Evolutionary conservation across 768 basidiomycete genomes (phyloP), one percentile per base, ranked within the genome.

Genomic region (Coprinopsis marcescibilis): DNA sequence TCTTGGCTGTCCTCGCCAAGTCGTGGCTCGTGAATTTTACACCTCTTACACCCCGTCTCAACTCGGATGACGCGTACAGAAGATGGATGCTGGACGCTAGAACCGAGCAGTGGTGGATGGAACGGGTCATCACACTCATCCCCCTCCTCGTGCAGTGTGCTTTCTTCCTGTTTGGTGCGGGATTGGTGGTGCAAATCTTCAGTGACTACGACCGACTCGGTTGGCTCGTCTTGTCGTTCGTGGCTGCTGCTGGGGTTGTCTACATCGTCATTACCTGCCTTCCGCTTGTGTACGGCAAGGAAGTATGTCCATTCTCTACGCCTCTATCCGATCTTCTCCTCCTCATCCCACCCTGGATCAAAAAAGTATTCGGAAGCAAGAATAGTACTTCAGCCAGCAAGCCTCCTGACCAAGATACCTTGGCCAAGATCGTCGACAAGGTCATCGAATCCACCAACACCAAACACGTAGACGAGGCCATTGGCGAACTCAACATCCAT

Each of bases 1-100:
- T 63, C 36, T 51, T 53, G 14, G 59, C 57, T n/a, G 59, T 58
- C 21, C 52, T 63, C 4, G 57, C 55, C 21, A 56, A 56, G 43
- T 52, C 50, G 11, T 54, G 55, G 52, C 52, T 56, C 14, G 45
- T 52, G 8, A 52, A 56, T 27, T 56, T 52, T 34, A 45, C 53
- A 3, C 55, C 55, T 1, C 47, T 39, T 14, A 50, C 55, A 2
- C 48, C 55, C 12, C 50, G 55, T 14, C 19, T 51, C 26, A 50
- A 52, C 25, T 48, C 53, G 19, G 34, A 52, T n/a, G 55, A 56
- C 41, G 55, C 55, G 21, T 56, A 46, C 27, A 51, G 52, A 40
- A 45, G 55, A 15, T 53, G 53, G 19, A 53, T 42, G 27, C 45
- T 51, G 19, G 51, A 54, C 39, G 46, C 43, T 14, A 50, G 50